These are phyloP conservation scores for Erysimum cheiri DNA, from an alignment of 441 rosid genomes.

Conservation along the genomic window DNA sequence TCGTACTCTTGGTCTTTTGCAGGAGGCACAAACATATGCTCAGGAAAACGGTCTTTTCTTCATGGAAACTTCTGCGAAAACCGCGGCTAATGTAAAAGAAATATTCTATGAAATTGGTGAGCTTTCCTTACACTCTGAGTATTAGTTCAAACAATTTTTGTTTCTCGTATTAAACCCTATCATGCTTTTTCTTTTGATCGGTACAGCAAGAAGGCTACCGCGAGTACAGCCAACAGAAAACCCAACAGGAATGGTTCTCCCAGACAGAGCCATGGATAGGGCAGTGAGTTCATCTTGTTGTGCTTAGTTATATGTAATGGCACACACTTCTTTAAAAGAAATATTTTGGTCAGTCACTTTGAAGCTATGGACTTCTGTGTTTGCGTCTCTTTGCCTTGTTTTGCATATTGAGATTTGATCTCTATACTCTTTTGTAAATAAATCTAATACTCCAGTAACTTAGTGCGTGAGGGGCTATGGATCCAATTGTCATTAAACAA, in stretches of 20 bases:
- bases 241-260: slow-evolving; percentile 90
- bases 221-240: slow-evolving; percentile 86
- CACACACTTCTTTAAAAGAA: slow-evolving; percentile 7
- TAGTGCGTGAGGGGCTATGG: neutral
- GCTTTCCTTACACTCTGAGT: slow-evolving; percentile 9
- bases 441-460: neutral
- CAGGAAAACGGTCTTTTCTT: slow-evolving; percentile 90
- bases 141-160: neutral
- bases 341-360: slow-evolving; percentile 32
- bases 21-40: slow-evolving; percentile 94
- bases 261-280: slow-evolving; percentile 80
- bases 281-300: slow-evolving; percentile 81
- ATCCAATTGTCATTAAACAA: neutral
- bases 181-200: slow-evolving; percentile 2
- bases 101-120: slow-evolving; percentile 93
- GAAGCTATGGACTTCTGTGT: slow-evolving; percentile 31
- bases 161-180: neutral
- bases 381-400: slow-evolving; percentile 24
- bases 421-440: slow-evolving; percentile 15
- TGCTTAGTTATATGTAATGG: slow-evolving; percentile 50
- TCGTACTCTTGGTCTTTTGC: slow-evolving; percentile 36
- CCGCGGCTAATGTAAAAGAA: slow-evolving; percentile 88
- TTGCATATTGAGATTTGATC: slow-evolving; percentile 10
- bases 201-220: slow-evolving; percentile 80
- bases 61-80: slow-evolving; percentile 97